Base-by-base conservation (phyloP, 305 asterid genomes). In the Fraxinus nigra region DNA sequence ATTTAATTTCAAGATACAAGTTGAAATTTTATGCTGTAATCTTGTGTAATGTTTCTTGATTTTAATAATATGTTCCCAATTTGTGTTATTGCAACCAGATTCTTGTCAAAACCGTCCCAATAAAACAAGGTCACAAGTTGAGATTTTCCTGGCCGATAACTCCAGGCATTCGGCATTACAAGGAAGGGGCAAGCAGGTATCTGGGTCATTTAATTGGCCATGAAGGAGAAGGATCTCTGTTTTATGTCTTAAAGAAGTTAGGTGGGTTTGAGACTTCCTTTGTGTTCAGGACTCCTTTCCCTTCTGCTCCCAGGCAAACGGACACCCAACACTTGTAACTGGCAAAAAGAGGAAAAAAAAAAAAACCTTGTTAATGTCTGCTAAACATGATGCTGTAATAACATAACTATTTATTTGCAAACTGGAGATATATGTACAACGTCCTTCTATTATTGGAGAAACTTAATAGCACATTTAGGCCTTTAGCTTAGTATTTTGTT, bases 161-260 rank as follows among this genome's bases (percentile, higher is more conserved):
- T 72, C 98, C 99, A 70, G 97, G 88, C 80, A 90, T 94, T 84
- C 95, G 3, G 79, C 91, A 92, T 81, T 96, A 96, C 88, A 88
- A 91, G 90, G 99, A 96, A 88, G 98, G 97, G 83, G 91, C 95
- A 7, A 69, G 88, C 89, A 88, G 94, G 87, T 96, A 96, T 83
- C 92, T 94, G 83, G 90, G 95, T 81, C 99, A 96, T 90, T 88
- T 96, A 90, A 91, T 94, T 87, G 98, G 99, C 87, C 98, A 96
- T 90, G 99, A 94, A 92, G 99, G 98, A 90, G 98, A 92, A 88
- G 99, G 99, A 89, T 96, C 98, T 78, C 61, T 96, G 87, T 96
- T 93, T 92, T 94, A 90, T 86, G 79, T 89, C 84, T 87, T 96
- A 92, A 96, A 96, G 89, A 96, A 93, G 86, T 86, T 93, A 87